phyloP scores from a whole-genome alignment of 1,284 basidiomycete species.

The Cystobasidiaceae sp. region DNA sequence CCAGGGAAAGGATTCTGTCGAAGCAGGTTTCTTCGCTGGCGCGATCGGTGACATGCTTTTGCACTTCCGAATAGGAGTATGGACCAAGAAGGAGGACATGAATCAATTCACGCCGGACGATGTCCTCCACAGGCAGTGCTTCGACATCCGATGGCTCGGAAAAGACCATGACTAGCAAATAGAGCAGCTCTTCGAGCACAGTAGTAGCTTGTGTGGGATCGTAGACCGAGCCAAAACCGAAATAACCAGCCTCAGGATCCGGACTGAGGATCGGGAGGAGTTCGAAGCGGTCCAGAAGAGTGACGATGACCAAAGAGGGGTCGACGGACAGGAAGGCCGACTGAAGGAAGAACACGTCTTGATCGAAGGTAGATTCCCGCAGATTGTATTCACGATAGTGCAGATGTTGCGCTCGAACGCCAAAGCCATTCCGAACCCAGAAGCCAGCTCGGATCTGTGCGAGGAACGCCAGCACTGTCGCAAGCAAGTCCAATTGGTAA shows the following conservation, averaged over 20 bases:
- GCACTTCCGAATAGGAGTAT: constrained; percentile 84
- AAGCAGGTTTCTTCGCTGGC: constrained; percentile 80
- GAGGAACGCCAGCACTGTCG: constrained; percentile 72
- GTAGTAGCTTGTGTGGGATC: constrained; percentile 67
- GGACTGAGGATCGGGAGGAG: constrained; percentile 72
- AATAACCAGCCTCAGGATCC: constrained; percentile 49
- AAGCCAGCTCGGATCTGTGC: constrained; percentile 91
- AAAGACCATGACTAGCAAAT: constrained; percentile 78
- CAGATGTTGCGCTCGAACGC: constrained; percentile 88
- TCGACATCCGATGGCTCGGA: constrained; percentile 75
- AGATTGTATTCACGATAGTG: constrained; percentile 96
- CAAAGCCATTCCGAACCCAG: constrained; percentile 97
- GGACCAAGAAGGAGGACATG: constrained; percentile 85
- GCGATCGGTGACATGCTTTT: constrained; percentile 84
- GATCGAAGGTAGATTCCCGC: constrained; percentile 92
- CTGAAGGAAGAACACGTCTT: constrained; percentile 90
- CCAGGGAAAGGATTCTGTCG: constrained; percentile 69
- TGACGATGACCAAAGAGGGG: constrained; percentile 72
- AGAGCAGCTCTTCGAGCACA: constrained; percentile 89
- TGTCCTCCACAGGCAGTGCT: constrained; percentile 60
- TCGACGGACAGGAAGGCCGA: constrained; percentile 68
- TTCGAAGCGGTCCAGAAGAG: constrained; percentile 84
- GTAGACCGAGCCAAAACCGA: constrained; percentile 49
- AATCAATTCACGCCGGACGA: constrained; percentile 78
- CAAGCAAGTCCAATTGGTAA: constrained; percentile 47